Evolutionary conservation across 2,329 filamentous ascomycete genomes (phyloP), one percentile per base, ranked within the genome.

Genomic region (Penicillium sp.): DNA sequence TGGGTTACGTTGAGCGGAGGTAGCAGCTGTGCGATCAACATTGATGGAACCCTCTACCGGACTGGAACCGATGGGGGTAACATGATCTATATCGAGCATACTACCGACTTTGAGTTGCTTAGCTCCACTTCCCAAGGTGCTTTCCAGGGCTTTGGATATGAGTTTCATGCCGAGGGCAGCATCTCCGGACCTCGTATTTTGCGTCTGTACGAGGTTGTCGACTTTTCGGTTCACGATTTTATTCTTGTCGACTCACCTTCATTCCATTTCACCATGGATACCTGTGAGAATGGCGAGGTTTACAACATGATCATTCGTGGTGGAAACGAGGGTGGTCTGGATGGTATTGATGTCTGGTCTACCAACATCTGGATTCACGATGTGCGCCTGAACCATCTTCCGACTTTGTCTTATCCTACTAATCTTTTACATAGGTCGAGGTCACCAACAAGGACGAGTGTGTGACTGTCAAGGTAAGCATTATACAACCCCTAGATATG

Each of bases 381-480:
- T 66, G 75, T 71, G 55, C 51, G 68, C 61, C 46, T 46, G 31
- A 14, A 35, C 5, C 19, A 37, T 48, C 4, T 14, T 19, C n/a
- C 16, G n/a, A 19, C 3, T 31, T 9, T 13, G n/a, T 10, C 8
- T 16, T 29, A 45, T 7, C 21, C 55, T 55, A 37, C 45, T 52
- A 26, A 52, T 39, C 42, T 37, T 4, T 22, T 44, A 2, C 29
- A 27, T 54, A 73, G 65, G 70, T 86, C 44, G 81, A 82, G 73
- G 83, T 86, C 6, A 84, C 84, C 24, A 87, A 86, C 77, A 85
- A 84, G 69, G 82, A 86, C 64, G 84, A 86, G 66, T 85, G 82
- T 65, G 81, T 85, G 0, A 84, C 82, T 2, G 80, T 84, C 58
- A 85, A 83, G 70, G 70, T 71, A 63, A 65, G 65, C 53, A 16